phyloP scores from a whole-genome alignment of 352 stramenopile species.

The Pythium vanterpoolii region DNA sequence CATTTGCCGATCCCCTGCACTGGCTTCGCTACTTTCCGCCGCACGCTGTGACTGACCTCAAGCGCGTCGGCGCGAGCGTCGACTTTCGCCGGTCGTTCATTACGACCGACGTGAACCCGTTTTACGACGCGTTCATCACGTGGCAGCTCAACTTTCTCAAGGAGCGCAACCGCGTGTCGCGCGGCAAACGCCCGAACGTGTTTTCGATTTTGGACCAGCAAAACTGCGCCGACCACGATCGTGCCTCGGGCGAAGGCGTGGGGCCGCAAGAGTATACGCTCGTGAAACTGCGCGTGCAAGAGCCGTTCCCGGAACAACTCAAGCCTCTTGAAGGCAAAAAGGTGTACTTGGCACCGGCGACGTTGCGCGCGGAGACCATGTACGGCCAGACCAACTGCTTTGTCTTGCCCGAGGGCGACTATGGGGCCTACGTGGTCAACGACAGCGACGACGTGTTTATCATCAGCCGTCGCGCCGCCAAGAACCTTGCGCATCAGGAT shows the following conservation, averaged over 20 bases:
- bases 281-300: conserved; percentile 95
- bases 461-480: conserved; percentile 91
- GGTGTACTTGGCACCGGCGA: conserved; percentile 97
- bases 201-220: conserved; percentile 98
- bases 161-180: conserved; percentile 80
- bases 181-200: conserved; percentile 98
- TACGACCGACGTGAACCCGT: conserved; percentile 98
- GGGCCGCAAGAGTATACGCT: conserved; percentile 99
- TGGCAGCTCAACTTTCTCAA: conserved; percentile 99
- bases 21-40: conserved; percentile 99
- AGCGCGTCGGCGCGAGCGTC: conserved; percentile 95
- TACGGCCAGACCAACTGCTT: conserved; percentile 99
- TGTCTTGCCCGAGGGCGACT: conserved; percentile 97
- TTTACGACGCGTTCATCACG: conserved; percentile 99
- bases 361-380: conserved; percentile 99
- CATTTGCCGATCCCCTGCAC: conserved; percentile 97
- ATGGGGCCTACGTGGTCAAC: conserved; percentile 97
- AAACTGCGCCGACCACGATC: conserved; percentile 99
- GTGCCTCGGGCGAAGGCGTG: conserved; percentile 97
- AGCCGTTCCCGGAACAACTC: conserved; percentile 79
- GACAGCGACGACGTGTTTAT: conserved; percentile 94
- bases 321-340: conserved; percentile 78
- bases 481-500: conserved; percentile 96
- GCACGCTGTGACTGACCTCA: conserved; percentile 95
- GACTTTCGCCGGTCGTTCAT: conserved; percentile 99